These are phyloP conservation scores for Exobasidium rhododendri DNA, from an alignment of 1,284 basidiomycete species.

Conservation along the genomic window DNA sequence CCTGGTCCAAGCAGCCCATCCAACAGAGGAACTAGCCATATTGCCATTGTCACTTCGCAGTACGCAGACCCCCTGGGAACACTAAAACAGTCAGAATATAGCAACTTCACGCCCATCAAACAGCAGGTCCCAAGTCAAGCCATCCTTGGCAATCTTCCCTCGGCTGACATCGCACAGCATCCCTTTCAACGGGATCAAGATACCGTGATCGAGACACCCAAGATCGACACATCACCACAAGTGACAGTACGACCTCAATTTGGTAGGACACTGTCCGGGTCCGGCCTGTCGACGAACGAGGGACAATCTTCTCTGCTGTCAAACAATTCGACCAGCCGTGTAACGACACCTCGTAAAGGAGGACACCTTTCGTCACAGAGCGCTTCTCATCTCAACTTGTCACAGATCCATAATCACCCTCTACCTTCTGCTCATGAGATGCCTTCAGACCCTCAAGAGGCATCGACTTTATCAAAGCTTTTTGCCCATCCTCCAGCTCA, in stretches of 20 bases:
- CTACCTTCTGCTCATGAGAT: conserved; percentile 46
- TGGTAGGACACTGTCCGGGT: conserved; percentile 5
- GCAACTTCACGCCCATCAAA: neutral
- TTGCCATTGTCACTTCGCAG: neutral
- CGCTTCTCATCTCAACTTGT: conserved; percentile 8
- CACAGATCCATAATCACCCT: neutral
- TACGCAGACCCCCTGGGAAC: conserved; percentile 1
- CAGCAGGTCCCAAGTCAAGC: neutral
- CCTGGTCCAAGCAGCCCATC: conserved; percentile 18
- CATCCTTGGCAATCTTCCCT: neutral
- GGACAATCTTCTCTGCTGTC: neutral
- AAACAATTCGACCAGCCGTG: neutral
- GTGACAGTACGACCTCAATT: neutral
- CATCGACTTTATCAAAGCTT: conserved; percentile 37
- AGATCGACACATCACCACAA: neutral
- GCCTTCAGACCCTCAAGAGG: conserved; percentile 43
- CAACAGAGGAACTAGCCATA: neutral
- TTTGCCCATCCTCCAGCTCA: conserved; percentile 44
- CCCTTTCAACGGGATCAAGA: neutral
- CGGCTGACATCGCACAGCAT: neutral
- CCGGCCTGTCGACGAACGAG: neutral
- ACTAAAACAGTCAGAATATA: neutral
- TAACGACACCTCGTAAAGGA: conserved; percentile 4
- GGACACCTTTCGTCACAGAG: conserved; percentile 7
- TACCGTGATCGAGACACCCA: neutral